A percentile compares a stretch with the other conserved stretches of the same genome.
Conservation (phyloP, 2,329 filamentous ascomycete species). For the Acarospora socialis region DNA sequence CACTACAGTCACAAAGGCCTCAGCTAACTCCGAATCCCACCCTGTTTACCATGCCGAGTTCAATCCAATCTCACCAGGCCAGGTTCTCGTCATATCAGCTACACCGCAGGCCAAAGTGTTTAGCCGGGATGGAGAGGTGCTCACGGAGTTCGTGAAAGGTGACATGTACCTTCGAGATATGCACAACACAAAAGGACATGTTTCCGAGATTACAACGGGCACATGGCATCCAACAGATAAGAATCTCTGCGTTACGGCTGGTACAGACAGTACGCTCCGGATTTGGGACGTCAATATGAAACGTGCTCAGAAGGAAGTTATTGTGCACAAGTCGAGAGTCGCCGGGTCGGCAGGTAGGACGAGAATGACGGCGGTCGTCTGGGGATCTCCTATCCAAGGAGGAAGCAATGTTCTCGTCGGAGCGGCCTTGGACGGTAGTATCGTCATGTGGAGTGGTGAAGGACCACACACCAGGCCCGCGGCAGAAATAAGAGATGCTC, state of each 20-base stretch:
- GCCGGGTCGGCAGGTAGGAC: constrained; percentile 78
- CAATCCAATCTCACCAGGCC: constrained; percentile 64
- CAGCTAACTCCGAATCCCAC: constrained; percentile 65
- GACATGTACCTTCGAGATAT: constrained; percentile 98
- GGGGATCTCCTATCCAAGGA: constrained; percentile 66
- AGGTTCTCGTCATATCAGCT: constrained; percentile 75
- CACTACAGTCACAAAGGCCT: constrained; percentile 61
- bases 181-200: constrained; percentile 93
- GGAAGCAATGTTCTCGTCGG: constrained; percentile 65
- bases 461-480: constrained; percentile 71
- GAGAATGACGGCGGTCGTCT: constrained; percentile 84
- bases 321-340: constrained; percentile 90
- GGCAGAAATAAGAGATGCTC: constrained; percentile 72
- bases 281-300: constrained; percentile 96
- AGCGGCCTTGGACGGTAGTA: constrained; percentile 72
- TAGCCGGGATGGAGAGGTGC: constrained; percentile 70
- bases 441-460: constrained; percentile 85
- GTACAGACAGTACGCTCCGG: constrained; percentile 84
- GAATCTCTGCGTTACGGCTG: constrained; percentile 77
- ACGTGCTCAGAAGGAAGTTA: constrained; percentile 77
- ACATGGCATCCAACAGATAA: constrained; percentile 82
- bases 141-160: constrained; percentile 86
- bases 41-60: constrained; percentile 77
- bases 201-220: constrained; percentile 78
- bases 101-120: constrained; percentile 83